Evolutionary conservation across 148 eudicot genomes (phyloP), one percentile per base, ranked within the genome.

Genomic region (Arbutus unedo): DNA sequence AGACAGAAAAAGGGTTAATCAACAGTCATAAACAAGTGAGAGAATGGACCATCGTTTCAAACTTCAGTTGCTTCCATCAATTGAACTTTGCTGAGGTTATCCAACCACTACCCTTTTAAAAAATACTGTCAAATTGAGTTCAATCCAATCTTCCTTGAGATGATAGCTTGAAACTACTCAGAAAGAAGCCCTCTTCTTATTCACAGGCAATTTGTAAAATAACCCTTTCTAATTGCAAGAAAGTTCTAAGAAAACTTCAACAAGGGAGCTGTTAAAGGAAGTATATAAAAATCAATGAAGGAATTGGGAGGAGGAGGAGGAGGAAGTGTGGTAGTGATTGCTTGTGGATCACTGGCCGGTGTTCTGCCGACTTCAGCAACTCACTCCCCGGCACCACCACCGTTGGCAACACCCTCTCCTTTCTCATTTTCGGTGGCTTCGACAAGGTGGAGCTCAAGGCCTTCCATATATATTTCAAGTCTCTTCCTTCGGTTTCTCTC

Each of bases 351-450:
- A 23, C 82, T 82, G 84, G 53, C 87, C 3, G 41, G 47, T 3
- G 41, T 49, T 77, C 41, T 75, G 16, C 82, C 43, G 14, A 31
- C 75, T 11, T 41, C 31, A 60, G 16, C 75, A 31, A 45, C 67
- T 10, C 64, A 51, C 59, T 73, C 85, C 25, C 88, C 60, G 8
- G 74, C 68, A 23, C 73, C 9, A 47, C 45, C 4, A 43, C 68
- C 19, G 31, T 19, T 81, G 76, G 85, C 79, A 43, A 83, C 86
- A 14, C 86, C 85, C 5, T 88, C 85, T 8, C 85, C 85, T 47
- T 88, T 78, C 60, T 88, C 88, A 2, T 74, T 72, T 10, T 85
- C 86, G 1, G 84, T 72, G 23, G 83, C 86, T 68, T 79, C 87
- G 0, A 81, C 88, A 14, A 74, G 85, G 62, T 78, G 79, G 82